phyloP scores from a whole-genome alignment of 208 protist genomes.

The Leishmania tropica region DNA sequence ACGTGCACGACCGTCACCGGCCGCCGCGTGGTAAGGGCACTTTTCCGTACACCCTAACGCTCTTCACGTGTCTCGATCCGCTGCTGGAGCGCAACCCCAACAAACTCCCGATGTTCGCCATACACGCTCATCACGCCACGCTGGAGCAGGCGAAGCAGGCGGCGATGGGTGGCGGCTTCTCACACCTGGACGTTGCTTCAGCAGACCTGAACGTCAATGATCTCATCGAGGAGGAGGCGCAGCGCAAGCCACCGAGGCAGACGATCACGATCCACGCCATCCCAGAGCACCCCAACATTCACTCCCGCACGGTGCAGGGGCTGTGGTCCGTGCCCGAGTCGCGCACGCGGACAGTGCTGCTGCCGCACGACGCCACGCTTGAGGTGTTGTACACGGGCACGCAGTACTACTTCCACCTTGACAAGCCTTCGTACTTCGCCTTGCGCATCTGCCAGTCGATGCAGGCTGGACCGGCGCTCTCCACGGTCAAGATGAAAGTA shows the following conservation, averaged over 20 bases:
- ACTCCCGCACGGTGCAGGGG: constrained; percentile 18
- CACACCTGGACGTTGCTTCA: background rate
- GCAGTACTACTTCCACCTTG: constrained; percentile 60
- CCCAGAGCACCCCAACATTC: constrained; percentile 4
- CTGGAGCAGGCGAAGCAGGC: constrained; percentile 14
- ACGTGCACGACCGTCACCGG: constrained; percentile 14
- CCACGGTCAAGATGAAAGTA: constrained; percentile 9
- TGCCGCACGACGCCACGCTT: background rate
- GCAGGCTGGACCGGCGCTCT: too few relatives aligned
- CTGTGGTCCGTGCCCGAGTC: background rate
- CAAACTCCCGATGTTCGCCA: constrained; percentile 1
- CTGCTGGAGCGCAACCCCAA: constrained; percentile 10
- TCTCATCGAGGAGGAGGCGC: constrained; percentile 9
- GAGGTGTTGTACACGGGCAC: constrained; percentile 20
- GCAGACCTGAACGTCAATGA: constrained; percentile 2
- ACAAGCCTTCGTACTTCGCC: constrained; percentile 40
- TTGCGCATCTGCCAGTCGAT: constrained; percentile 17
- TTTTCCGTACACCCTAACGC: constrained; percentile 70
- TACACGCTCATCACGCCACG: constrained; percentile 13
- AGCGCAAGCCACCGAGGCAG: background rate
- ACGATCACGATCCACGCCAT: constrained; percentile 28
- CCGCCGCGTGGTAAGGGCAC: background rate
- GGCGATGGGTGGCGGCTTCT: constrained; percentile 5
- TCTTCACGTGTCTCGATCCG: constrained; percentile 61
- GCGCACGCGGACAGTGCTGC: background rate